phyloP scores from a whole-genome alignment of 495 filamentous ascomycete species.

The Hypomontagnella submonticulosa region DNA sequence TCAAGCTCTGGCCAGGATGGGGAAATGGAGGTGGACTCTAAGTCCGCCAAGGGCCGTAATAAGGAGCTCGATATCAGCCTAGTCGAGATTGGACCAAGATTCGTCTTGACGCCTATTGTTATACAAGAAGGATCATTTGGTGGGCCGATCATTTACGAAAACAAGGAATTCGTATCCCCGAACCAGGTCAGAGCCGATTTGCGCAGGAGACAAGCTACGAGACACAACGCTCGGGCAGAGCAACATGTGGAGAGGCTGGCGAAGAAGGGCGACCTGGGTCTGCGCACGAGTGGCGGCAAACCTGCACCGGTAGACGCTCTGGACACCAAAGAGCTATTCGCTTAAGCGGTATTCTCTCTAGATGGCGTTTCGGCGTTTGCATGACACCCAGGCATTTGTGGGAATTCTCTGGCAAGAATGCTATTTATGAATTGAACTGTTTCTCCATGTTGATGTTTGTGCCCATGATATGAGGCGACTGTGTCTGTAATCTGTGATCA shows the following conservation, averaged over 20 bases:
- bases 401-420: conserved; percentile 19
- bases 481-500: background rate
- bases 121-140: conserved; percentile 96
- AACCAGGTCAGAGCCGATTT: conserved; percentile 91
- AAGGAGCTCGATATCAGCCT: conserved; percentile 79
- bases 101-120: conserved; percentile 94
- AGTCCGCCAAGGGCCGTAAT: conserved; percentile 50
- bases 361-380: conserved; percentile 43
- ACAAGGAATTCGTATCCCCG: conserved; percentile 96
- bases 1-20: conserved; percentile 50
- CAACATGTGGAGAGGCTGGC: conserved; percentile 74
- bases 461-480: background rate
- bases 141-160: conserved; percentile 97
- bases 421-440: conserved; percentile 13
- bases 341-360: conserved; percentile 56
- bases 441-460: background rate
- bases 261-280: conserved; percentile 79
- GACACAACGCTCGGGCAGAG: conserved; percentile 78
- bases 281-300: conserved; percentile 71
- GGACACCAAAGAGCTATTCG: conserved; percentile 85
- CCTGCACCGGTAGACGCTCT: conserved; percentile 72
- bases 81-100: conserved; percentile 94
- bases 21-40: conserved; percentile 43
- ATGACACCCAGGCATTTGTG: conserved; percentile 39
- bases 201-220: conserved; percentile 75